Evolutionary conservation across 331 rosid genomes (phyloP).

Genomic region (Malus hybrid): DNA sequence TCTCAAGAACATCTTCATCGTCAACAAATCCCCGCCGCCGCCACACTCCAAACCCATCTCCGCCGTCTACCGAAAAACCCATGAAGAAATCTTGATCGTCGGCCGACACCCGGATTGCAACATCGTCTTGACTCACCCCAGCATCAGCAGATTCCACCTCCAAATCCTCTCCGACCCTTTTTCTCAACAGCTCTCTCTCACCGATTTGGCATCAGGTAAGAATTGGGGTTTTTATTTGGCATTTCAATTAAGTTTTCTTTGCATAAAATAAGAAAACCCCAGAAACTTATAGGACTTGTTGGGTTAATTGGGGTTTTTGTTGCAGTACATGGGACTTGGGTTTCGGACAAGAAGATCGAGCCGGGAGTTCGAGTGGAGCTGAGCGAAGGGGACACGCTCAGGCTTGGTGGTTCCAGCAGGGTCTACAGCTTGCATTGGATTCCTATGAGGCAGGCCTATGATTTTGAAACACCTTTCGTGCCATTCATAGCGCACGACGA

Average conservation of each 20-base stretch:
- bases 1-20: slow-evolving; percentile 71
- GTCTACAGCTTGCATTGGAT: slow-evolving; percentile 65
- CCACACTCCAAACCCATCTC: not conserved
- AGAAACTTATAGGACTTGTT: not conserved
- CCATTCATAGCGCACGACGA: not conserved
- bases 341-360: slow-evolving; percentile 52
- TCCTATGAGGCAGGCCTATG: slow-evolving; percentile 47
- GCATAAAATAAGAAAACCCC: not conserved
- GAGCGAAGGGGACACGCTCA: slow-evolving; percentile 58
- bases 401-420: slow-evolving; percentile 66
- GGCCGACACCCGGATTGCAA: slow-evolving; percentile 79
- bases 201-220: slow-evolving; percentile 62
- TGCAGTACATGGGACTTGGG: slow-evolving; percentile 84
- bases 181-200: slow-evolving; percentile 40
- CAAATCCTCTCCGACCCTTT: slow-evolving; percentile 44
- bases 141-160: slow-evolving; percentile 89
- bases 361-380: slow-evolving; percentile 42
- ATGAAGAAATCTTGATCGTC: slow-evolving; percentile 37
- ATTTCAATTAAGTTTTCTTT: not conserved
- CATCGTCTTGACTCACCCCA: slow-evolving; percentile 68
- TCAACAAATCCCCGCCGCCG: slow-evolving; percentile 21
- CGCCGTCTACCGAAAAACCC: slow-evolving; percentile 1
- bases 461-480: slow-evolving; percentile 31
- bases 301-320: not conserved
- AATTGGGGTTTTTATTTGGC: not conserved